Base-by-base conservation (phyloP, 768 basidiomycete genomes). In the Lentinus tigrinus region DNA sequence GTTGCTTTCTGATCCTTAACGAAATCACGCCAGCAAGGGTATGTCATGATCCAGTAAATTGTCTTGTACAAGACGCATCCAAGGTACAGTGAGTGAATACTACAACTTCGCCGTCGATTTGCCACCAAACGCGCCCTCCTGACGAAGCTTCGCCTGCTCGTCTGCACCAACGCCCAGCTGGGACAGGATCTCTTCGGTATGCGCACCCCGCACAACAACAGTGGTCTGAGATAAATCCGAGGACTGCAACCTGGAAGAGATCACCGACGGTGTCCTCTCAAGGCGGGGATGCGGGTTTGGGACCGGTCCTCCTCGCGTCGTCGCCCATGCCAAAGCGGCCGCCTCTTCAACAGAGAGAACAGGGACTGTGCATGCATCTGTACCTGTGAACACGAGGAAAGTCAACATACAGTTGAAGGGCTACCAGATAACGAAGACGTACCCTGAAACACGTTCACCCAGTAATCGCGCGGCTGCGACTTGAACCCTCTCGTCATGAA, bases 291-390 rank as follows among this genome's bases (percentile, higher is more conserved):
- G 68, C 14, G 68, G 67, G 2, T 37, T n/a, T 21, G 63, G 63
- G 7, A 52, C 47, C 5, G 39, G 26, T 2, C 51, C 58, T 37
- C 44, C 49, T 19, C 34, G 7, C 9, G 31, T n/a, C 6, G 48
- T n/a, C n/a, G 31, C n/a, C 7, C 68, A 71, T 3, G 75, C 72
- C 24, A 80, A 68, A 31, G 68, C 71, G 2, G 76, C 78, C 4
- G 87, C 88, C 76, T 92, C 89, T 24, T 72, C 65, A 0, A 86
- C 80, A 4, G 82, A 77, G 26, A 91, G 75, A 28, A 92, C 85
- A 0, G 90, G 89, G 14, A 88, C 72, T 10, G 79, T 80, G 66
- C 90, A 92, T 8, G 88, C 85, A 57, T 92, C 90, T 13, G 81
- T 86, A 27, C 79, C 89, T 91, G 65, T 19, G 39, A 16, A 36